Base-by-base conservation (phyloP, 345 rosid species). In the Populus simonii region DNA sequence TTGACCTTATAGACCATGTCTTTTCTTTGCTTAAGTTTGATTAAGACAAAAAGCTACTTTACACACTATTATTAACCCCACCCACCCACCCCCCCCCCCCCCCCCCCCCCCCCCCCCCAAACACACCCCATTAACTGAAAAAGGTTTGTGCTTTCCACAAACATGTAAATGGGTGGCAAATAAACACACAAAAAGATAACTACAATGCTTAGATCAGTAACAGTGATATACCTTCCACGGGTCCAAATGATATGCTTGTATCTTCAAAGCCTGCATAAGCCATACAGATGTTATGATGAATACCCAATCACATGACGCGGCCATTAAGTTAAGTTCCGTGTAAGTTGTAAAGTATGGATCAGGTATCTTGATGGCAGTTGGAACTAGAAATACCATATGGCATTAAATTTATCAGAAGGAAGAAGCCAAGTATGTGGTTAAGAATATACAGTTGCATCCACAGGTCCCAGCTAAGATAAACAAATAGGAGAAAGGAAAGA, bases 201-300 rank as follows among this genome's bases (percentile, higher is more conserved):
- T 76, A 70, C 59, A 59, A 81, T 67, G 74, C 47, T 41, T 76
- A 39, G 70, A 84, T 70, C 43, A 72, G 74, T 70, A 57, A 66
- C 65, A 76, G 66, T 55, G 62, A 62, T 76, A 73, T 91, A 93
- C 99, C 98, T 92, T 95, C 99, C 68, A 89, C 90, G 1, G 97
- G 93, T 74, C 99, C 99, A 82, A 93, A 95, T 65, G 98, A 81
- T 75, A 96, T 84, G 80, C 91, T 82, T 27, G 96, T 66, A 78
- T 93, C 99, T 66, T 93, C 99, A 85, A 95, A 92, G 70, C 98
- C 99, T 95, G 92, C 88, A 78, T 22, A 73, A 73, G 67, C 63
- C 80, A 84, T 71, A 57, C 45, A 78, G 53, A 72, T 67, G 70
- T 70, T 68, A 47, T 10, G 35, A 51, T 57, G 23, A 78, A 79